Evolutionary conservation across 768 basidiomycete genomes (phyloP).

Genomic region (Leccinum subgranulosum): DNA sequence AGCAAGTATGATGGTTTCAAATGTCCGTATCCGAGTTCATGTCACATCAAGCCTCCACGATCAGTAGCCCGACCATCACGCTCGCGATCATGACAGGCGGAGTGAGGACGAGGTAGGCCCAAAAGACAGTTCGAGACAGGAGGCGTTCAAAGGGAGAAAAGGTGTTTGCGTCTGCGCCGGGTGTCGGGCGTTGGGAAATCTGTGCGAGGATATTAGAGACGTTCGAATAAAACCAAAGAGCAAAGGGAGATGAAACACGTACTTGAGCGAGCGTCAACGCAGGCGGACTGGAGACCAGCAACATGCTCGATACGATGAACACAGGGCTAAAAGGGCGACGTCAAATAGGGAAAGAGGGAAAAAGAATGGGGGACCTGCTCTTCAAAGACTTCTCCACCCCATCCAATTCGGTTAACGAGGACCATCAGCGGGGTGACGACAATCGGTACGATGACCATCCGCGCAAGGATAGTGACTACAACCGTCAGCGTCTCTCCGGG

Average conservation of each 20-base stretch:
- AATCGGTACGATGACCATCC: slow-evolving; percentile 86
- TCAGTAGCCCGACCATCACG: slow-evolving; percentile 69
- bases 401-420: slow-evolving; percentile 50
- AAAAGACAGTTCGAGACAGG: slow-evolving; percentile 88
- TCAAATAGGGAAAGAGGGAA: neutral
- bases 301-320: slow-evolving; percentile 79
- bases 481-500: slow-evolving; percentile 82
- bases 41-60: slow-evolving; percentile 42
- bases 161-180: neutral
- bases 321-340: slow-evolving; percentile 49
- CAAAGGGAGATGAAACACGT: neutral
- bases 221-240: neutral
- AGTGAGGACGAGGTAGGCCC: slow-evolving; percentile 87
- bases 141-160: slow-evolving; percentile 70
- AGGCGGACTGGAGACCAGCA: slow-evolving; percentile 81
- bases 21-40: neutral
- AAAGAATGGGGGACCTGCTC: slow-evolving; percentile 63
- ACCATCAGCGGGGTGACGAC: slow-evolving; percentile 76
- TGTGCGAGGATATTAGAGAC: neutral
- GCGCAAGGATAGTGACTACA: slow-evolving; percentile 71
- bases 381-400: slow-evolving; percentile 49
- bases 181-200: slow-evolving; percentile 20
- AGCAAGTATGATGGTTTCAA: neutral
- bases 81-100: slow-evolving; percentile 79
- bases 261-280: slow-evolving; percentile 69